Conservation (phyloP, 2,329 filamentous ascomycete species). For the Verticillium longisporum region DNA sequence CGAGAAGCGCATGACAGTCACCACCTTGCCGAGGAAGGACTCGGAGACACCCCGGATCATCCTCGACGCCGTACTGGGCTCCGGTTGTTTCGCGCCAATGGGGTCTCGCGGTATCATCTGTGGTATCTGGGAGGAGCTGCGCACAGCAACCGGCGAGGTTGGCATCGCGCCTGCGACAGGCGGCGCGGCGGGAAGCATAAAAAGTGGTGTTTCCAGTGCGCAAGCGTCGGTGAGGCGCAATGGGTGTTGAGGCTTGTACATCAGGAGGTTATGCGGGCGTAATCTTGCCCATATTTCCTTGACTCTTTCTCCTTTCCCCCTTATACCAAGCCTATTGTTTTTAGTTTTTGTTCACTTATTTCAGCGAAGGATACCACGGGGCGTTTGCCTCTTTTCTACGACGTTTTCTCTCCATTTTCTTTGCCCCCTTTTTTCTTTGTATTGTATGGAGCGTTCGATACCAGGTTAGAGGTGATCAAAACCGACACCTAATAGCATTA, state of each 20-base stretch:
- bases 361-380: not conserved
- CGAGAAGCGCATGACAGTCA: conserved; percentile 81
- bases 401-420: not conserved
- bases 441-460: not conserved
- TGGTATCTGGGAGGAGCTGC: conserved; percentile 76
- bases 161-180: conserved; percentile 46
- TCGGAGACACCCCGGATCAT: conserved; percentile 53
- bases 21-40: conserved; percentile 59
- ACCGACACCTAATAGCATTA: not conserved
- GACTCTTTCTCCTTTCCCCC: not conserved
- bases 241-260: conserved; percentile 52
- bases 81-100: conserved; percentile 77
- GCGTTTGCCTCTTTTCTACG: not conserved
- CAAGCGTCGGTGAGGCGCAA: conserved; percentile 42
- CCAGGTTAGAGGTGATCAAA: not conserved
- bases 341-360: not conserved
- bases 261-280: conserved; percentile 40
- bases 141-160: conserved; percentile 51
- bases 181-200: conserved; percentile 47
- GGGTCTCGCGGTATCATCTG: conserved; percentile 83
- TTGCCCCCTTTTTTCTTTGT: not conserved
- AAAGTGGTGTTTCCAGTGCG: conserved; percentile 59
- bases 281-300: not conserved
- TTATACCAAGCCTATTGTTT: not conserved
- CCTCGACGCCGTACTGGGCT: conserved; percentile 78